Base-by-base conservation (phyloP, 192 early-diverging fungal genomes). In the Pecoramyces ruminantium region DNA sequence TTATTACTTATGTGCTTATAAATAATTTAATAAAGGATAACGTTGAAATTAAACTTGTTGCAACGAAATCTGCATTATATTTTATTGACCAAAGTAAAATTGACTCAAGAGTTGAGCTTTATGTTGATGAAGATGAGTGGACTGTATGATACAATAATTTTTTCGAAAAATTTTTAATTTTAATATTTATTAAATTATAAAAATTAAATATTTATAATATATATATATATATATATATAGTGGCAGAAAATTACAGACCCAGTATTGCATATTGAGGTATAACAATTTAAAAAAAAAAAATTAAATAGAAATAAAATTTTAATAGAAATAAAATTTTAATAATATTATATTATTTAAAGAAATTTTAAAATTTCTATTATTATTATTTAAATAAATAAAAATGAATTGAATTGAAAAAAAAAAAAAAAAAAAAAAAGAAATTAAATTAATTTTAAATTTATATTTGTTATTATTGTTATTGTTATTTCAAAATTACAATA, bases 91-190 rank as follows among this genome's bases (percentile, higher is more conserved):
- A 80, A 13, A 83, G 83, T 40, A 81, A 87, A n/a, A 83, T 91
- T 21, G 84, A 87, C 0, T 42, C 78, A 58, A 83, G 67, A 14
- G 86, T 84, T 9, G 86, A 90, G 18, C 87, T 92, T 5, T 83
- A 90, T 42, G 94, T 92, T 0, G 97, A 99, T 82, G 88, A 88
- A 78, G 93, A 96, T 81, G 97, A 99, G 84, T 98, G 96, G 96
- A 86, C 81, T 79, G 91, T 93, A n/a, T 30, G 81, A 17, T 28
- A n/a, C 25, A n/a, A 78, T 11, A 29, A 28, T 9, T 11, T 38
- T n/a, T n/a, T n/a, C n/a, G n/a, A n/a, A n/a, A n/a, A n/a, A n/a
- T n/a, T n/a, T n/a, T n/a, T n/a, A n/a, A n/a, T n/a, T n/a, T n/a
- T n/a, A n/a, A n/a, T n/a, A n/a, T n/a, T n/a, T n/a, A n/a, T n/a